Conservation (phyloP, 108 stramenopile species). For the Pseudonitzschia delicatissima region DNA sequence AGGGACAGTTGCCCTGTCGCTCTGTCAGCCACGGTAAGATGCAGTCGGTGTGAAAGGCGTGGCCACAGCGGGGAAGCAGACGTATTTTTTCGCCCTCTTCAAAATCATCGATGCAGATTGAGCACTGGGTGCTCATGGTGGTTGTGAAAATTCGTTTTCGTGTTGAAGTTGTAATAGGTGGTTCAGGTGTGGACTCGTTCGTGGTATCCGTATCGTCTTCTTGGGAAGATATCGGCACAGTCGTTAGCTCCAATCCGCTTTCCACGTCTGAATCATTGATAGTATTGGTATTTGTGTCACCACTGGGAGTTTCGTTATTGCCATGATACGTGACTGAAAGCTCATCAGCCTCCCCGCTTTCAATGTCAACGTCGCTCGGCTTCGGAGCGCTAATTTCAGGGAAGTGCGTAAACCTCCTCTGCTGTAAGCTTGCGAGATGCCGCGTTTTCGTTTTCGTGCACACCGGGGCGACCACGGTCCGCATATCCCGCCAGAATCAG, state of each 20-base stretch:
- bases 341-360: neutral
- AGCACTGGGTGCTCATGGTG: conserved; percentile 56
- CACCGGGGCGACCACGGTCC: neutral
- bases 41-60: conserved; percentile 82
- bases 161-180: too few species aligned
- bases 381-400: conserved; percentile 18
- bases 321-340: conserved; percentile 23
- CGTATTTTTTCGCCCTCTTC: conserved; percentile 70
- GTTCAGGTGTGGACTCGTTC: neutral
- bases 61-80: conserved; percentile 74
- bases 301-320: neutral
- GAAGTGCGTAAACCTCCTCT: conserved; percentile 25
- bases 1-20: conserved; percentile 64
- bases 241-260: neutral
- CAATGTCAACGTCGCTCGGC: neutral
- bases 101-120: conserved; percentile 92
- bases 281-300: neutral
- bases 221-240: neutral
- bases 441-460: neutral
- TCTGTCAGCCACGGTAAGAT: conserved; percentile 84
- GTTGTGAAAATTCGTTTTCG: neutral
- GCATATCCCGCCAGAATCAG: neutral
- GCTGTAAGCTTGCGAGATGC: conserved; percentile 4
- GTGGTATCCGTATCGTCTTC: conserved; percentile 2
- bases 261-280: neutral